A percentile compares a stretch with the other conserved stretches of the same genome.
Conservation (phyloP, 2,329 filamentous ascomycete species). For the Elsinoe australis region DNA sequence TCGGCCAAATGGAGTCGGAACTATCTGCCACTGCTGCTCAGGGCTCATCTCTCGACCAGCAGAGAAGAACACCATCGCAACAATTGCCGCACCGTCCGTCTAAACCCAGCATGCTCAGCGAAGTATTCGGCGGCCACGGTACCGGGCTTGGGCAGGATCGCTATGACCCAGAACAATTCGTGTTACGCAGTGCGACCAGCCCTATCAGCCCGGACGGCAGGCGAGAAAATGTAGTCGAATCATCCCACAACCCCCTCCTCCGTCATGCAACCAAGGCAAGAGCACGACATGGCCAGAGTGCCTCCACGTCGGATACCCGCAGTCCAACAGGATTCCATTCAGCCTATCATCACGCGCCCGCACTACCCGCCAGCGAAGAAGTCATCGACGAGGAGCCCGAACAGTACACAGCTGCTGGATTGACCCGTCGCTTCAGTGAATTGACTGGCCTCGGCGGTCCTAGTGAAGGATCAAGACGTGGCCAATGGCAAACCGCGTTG, state of each 20-base stretch:
- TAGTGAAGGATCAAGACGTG: constrained; percentile 41
- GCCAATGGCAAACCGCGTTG: constrained; percentile 63
- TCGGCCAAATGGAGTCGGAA: constrained; percentile 77
- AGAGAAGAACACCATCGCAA: constrained; percentile 15
- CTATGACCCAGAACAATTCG: background rate
- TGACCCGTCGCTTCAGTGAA: constrained; percentile 18
- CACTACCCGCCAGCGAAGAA: constrained; percentile 13
- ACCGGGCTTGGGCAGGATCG: background rate
- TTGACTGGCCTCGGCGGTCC: constrained; percentile 11
- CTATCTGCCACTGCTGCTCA: constrained; percentile 15
- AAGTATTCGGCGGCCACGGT: constrained; percentile 15
- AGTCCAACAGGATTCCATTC: constrained; percentile 19
- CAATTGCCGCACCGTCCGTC: constrained; percentile 19
- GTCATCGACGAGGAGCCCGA: constrained; percentile 16
- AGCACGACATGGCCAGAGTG: constrained; percentile 23
- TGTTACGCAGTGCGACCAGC: constrained; percentile 10
- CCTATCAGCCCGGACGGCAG: constrained; percentile 15
- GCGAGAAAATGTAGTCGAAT: constrained; percentile 16
- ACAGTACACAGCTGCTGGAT: constrained; percentile 1
- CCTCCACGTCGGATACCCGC: constrained; percentile 15
- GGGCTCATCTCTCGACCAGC: constrained; percentile 26
- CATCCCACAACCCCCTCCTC: constrained; percentile 23
- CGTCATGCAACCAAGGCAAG: constrained; percentile 34
- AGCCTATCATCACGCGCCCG: constrained; percentile 8
- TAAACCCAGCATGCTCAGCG: constrained; percentile 24